Evolutionary conservation across 345 rosid species (phyloP), one percentile per base, ranked within the genome.

Genomic region (Murraya koenigii): DNA sequence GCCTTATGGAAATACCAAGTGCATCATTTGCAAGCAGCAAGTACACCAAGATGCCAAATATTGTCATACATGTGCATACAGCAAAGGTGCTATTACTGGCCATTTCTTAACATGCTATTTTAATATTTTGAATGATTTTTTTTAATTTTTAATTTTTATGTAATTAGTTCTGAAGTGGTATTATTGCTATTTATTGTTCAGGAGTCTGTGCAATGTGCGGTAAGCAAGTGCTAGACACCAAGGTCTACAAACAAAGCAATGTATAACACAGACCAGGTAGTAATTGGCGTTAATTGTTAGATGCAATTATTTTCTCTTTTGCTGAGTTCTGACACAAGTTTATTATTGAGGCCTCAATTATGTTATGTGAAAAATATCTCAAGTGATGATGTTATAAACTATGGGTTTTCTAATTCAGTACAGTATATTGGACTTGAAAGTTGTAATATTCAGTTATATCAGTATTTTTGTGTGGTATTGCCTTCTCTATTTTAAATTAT

Each of bases 191-290:
- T 41, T 59, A 11, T 70, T 28, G 25, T 86, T 78, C 86, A 96
- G 99, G 98, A 49, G 93, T 97, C n/a, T 93, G 98, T 71, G 98
- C 97, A 0, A 92, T 96, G 99, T 96, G 99, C 2, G 99, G 99
- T 36, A 97, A 97, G 87, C 98, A 97, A 88, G 99, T 97, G 26
- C 89, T 97, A 8, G 97, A 97, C 89, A 96, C 99, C 54, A 97
- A 97, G 92, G 52, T 89, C 59, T 97, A 97, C 86, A 96, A 91
- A 87, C 99, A 96, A 78, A 96, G 99, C 86, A 96, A 96, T 85
- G 97, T 87, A 14, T 94, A 85, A 85, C 38, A 35, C 19, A 17
- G 52, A 66, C 23, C 30, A 19, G 41, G 22, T 26, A 41, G 11
- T 38, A 61, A 26, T 41, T 77, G 61, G 28, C 8, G 14, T 69